Conservation (phyloP, 495 filamentous ascomycete species). For the Pseudoneurospora amorphoporcata region DNA sequence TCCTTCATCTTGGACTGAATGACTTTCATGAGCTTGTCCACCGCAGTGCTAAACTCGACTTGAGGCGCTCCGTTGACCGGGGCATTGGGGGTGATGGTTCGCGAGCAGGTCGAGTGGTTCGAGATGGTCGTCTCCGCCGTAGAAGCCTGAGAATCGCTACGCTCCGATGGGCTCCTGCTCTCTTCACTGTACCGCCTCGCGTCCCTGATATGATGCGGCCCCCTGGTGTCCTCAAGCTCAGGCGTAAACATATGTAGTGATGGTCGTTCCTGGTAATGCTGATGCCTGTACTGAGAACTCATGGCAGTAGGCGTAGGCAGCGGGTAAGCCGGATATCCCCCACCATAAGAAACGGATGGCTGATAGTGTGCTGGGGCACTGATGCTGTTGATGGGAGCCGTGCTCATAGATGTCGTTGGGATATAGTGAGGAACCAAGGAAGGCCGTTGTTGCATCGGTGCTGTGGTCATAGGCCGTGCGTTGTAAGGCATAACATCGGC, state of each 20-base stretch:
- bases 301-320: slow-evolving; percentile 12
- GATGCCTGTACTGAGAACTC: slow-evolving; percentile 23
- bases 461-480: slow-evolving; percentile 16
- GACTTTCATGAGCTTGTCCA: slow-evolving; percentile 86
- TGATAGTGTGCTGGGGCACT: slow-evolving; percentile 25
- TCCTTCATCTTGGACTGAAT: slow-evolving; percentile 59
- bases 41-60: slow-evolving; percentile 62
- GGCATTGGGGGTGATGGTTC: slow-evolving; percentile 17
- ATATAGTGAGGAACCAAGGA: slow-evolving; percentile 24
- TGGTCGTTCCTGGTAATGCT: slow-evolving; percentile 24
- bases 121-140: slow-evolving; percentile 3
- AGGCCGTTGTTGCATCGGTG: slow-evolving; percentile 18
- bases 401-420: slow-evolving; percentile 21
- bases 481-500: slow-evolving; percentile 25
- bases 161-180: slow-evolving; percentile 26
- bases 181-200: slow-evolving; percentile 7
- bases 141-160: slow-evolving; percentile 26
- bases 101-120: slow-evolving; percentile 8
- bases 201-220: slow-evolving; percentile 6
- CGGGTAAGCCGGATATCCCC: slow-evolving; percentile 24
- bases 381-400: slow-evolving; percentile 26
- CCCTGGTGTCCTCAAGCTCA: slow-evolving; percentile 2
- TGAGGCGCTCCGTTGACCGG: slow-evolving; percentile 21
- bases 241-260: slow-evolving; percentile 11
- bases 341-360: slow-evolving; percentile 16